phyloP scores from a whole-genome alignment of 2,329 filamentous ascomycete genomes.

The Chalaropsis thielavioides region DNA sequence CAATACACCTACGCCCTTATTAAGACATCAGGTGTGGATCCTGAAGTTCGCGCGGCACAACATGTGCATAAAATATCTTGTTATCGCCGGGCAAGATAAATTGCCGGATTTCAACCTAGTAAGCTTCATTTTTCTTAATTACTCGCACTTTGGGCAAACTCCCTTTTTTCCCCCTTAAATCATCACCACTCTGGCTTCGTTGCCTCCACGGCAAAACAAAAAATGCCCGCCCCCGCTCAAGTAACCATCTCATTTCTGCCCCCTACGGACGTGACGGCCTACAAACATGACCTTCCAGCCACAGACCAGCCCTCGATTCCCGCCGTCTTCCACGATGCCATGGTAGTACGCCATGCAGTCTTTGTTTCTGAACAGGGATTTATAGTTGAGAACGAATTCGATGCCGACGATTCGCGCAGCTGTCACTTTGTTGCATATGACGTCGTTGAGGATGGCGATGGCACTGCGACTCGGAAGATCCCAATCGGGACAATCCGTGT shows the following conservation, averaged over 20 bases:
- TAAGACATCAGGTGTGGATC: not conserved
- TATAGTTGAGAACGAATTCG: constrained; percentile 56
- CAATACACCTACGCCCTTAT: not conserved
- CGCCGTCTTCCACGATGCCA: constrained; percentile 45
- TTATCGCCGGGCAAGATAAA: no score
- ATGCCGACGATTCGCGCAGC: constrained; percentile 61
- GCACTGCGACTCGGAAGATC: constrained; percentile 30
- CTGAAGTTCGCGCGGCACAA: no score
- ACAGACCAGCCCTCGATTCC: constrained; percentile 35
- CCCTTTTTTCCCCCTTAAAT: no score
- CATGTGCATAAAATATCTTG: no score
- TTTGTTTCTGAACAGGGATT: constrained; percentile 47
- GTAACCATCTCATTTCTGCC: constrained; percentile 5
- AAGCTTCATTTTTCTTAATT: no score
- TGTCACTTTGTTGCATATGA: constrained; percentile 85
- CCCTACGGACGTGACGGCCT: constrained; percentile 8
- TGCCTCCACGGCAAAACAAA: not conserved
- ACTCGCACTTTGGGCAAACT: no score
- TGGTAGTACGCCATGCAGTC: constrained; percentile 46
- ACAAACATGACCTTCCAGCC: constrained; percentile 1
- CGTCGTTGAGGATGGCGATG: constrained; percentile 24
- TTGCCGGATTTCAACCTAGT: no score
- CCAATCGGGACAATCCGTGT: constrained; percentile 66
- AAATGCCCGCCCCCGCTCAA: not conserved
- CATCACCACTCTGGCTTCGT: no score